Evolutionary conservation across 1,139 yeast genomes (phyloP), one percentile per base, ranked within the genome.

Genomic region (Candida sp.): DNA sequence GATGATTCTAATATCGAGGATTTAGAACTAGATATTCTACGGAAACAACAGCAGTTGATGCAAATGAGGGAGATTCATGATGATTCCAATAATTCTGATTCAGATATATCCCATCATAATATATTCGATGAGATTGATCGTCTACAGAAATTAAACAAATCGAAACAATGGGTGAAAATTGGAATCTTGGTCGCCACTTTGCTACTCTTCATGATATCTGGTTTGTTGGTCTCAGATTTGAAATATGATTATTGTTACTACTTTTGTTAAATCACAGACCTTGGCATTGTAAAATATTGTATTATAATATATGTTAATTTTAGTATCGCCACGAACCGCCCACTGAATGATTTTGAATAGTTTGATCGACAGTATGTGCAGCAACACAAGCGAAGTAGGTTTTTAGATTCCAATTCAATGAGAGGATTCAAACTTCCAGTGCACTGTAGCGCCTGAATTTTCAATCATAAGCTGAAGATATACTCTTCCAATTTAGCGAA

Each of bases 241-340:
- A 56, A 55, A 33, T 68, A 68, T 51, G 66, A 64, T 23, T 69
- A 69, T 52, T 69, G 75, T 49, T 69, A 69, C 49, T 68, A 66
- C 52, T 60, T 57, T 47, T 69, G 74, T 50, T 68, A 48, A 7
- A 4, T 41, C 38, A 38, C 27, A 15, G 6, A 21, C 11, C 11
- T 21, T 8, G n/a, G 25, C 25, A 34, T 25, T 37, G 33, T 27
- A 27, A 37, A 37, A 27, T 37, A 37, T 30, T 37, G 39, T 37
- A 37, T 37, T 36, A 15, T 21, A 39, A 15, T 12, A 35, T 33
- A 33, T 21, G 35, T 12, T 7, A 11, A 22, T 22, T n/a, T 21
- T 38, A 21, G 7, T n/a, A 38, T 15, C 19, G 19, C 19, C 19
- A 15, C 19, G 19, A 15, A 15, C 19, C 19, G 19, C 19, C 19